These are phyloP conservation scores for Xylariales sp. DNA, from an alignment of 2,329 filamentous ascomycete species.

Conservation along the genomic window DNA sequence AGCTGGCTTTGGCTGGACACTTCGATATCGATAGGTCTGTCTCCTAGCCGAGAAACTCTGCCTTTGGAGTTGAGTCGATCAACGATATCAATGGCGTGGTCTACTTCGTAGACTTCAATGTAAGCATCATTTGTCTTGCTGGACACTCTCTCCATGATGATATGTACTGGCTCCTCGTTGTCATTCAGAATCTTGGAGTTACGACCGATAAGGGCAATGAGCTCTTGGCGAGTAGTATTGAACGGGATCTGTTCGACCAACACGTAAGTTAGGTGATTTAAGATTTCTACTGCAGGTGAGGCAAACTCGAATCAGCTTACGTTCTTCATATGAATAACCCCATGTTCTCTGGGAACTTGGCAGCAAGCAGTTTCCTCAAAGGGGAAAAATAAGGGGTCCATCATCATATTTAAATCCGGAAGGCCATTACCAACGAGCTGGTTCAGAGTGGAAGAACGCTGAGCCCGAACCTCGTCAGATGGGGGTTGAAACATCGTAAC, in stretches of 20 bases:
- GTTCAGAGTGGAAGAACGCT: slow-evolving; percentile 33
- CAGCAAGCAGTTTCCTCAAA: slow-evolving; percentile 34
- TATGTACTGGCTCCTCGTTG: slow-evolving; percentile 37
- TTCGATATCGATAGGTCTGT: slow-evolving; percentile 52
- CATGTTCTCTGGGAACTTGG: slow-evolving; percentile 27
- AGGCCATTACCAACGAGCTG: slow-evolving; percentile 28
- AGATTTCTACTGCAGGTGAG: not conserved
- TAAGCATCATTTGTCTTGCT: slow-evolving; percentile 42
- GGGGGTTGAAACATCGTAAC: not conserved
- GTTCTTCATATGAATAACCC: slow-evolving; percentile 46
- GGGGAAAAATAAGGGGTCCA: slow-evolving; percentile 38
- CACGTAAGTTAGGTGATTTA: not conserved
- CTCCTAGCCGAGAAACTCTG: slow-evolving; percentile 47
- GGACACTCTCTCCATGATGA: slow-evolving; percentile 42
- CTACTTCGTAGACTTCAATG: slow-evolving; percentile 37
- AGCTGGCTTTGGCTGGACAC: slow-evolving; percentile 51
- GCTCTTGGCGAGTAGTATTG: slow-evolving; percentile 31
- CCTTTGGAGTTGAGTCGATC: slow-evolving; percentile 31
- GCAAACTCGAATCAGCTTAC: slow-evolving; percentile 28
- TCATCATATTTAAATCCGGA: slow-evolving; percentile 28
- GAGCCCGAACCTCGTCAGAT: slow-evolving; percentile 2
- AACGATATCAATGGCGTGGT: slow-evolving; percentile 50
- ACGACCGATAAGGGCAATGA: slow-evolving; percentile 40
- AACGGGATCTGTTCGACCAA: slow-evolving; percentile 33
- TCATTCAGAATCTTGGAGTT: slow-evolving; percentile 36